These are phyloP conservation scores for Alternaria sp. DNA, from an alignment of 2,329 filamentous ascomycete genomes.

Conservation along the genomic window DNA sequence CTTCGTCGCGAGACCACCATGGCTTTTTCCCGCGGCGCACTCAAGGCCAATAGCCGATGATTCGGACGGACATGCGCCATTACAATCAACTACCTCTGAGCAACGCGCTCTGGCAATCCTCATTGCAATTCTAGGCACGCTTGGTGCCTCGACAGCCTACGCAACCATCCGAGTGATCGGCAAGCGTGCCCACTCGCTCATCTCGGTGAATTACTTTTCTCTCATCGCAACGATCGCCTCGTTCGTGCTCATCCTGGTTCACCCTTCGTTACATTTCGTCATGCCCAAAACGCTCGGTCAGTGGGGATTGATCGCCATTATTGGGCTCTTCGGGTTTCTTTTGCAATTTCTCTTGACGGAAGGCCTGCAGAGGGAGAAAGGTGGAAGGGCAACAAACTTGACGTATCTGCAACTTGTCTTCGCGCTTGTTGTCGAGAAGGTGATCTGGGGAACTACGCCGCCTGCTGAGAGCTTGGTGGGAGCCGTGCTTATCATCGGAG, in stretches of 20 bases:
- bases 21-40: slow-evolving; percentile 53
- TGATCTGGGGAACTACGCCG: slow-evolving; percentile 57
- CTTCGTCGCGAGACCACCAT: slow-evolving; percentile 75
- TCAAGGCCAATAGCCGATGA: slow-evolving; percentile 40
- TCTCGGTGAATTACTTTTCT: slow-evolving; percentile 83
- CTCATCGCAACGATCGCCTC: slow-evolving; percentile 71
- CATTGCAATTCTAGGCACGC: slow-evolving; percentile 73
- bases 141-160: slow-evolving; percentile 69
- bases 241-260: slow-evolving; percentile 59
- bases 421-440: slow-evolving; percentile 66
- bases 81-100: slow-evolving; percentile 55
- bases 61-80: slow-evolving; percentile 19
- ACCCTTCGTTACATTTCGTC: slow-evolving; percentile 63
- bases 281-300: slow-evolving; percentile 60
- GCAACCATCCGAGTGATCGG: slow-evolving; percentile 80
- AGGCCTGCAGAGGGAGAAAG: slow-evolving; percentile 73
- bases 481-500: slow-evolving; percentile 32
- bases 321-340: slow-evolving; percentile 75
- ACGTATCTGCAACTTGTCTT: slow-evolving; percentile 72
- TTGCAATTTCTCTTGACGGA: slow-evolving; percentile 82
- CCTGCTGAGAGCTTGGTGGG: slow-evolving; percentile 32
- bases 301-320: slow-evolving; percentile 70
- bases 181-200: slow-evolving; percentile 75
- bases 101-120: slow-evolving; percentile 73
- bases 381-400: slow-evolving; percentile 65